Base-by-base conservation (phyloP, 208 protist species). In the Wallacemonas sp. region DNA sequence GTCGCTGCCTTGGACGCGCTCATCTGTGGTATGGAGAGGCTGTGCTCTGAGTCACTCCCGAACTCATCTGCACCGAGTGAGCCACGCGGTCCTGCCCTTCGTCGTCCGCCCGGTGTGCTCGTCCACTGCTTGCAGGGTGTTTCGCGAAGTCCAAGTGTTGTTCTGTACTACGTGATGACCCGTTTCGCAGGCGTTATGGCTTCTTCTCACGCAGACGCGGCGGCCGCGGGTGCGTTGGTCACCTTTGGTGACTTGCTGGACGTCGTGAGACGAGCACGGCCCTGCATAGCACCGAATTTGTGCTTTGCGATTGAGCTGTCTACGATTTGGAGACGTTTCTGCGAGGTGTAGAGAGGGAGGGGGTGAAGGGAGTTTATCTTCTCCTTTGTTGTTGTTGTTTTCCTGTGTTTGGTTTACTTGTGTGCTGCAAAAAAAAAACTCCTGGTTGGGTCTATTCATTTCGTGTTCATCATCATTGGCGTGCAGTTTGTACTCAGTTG, bases 81-180 rank as follows among this genome's bases (percentile, higher is more conserved):
- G n/a, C n/a, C 42, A 21, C 42, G n/a, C 42, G 1, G n/a, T 49
- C 15, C 9, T 0, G 24, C n/a, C 9, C 24, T 30, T 26, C 17
- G 0, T 54, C 51, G 51, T 38, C 51, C 51, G n/a, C 26, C 51
- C 3, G 24, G 51, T 39, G 51, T 39, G 51, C 36, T 96, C n/a
- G 81, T 96, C 36, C 90, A 96, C 63, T 96, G 90, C 54, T 47
- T 83, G 36, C 75, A 84, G 31, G 90, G 90, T 15, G 77, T 84
- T 11, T 94, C 87, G 21, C 80, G 90, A 27, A 96, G 90, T 59
- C 73, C 83, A 9, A 86, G 73, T 42, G 72, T 93, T 14, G 80
- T 94, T 41, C 63, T 88, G 53, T 63, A 76, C 24, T 92, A 87
- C 78, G 75, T 82, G 64, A 79, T 75, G 72, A 66, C 42, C n/a